These are phyloP conservation scores for Arctium minus DNA, from an alignment of 129 eudicot genomes.

Conservation along the genomic window DNA sequence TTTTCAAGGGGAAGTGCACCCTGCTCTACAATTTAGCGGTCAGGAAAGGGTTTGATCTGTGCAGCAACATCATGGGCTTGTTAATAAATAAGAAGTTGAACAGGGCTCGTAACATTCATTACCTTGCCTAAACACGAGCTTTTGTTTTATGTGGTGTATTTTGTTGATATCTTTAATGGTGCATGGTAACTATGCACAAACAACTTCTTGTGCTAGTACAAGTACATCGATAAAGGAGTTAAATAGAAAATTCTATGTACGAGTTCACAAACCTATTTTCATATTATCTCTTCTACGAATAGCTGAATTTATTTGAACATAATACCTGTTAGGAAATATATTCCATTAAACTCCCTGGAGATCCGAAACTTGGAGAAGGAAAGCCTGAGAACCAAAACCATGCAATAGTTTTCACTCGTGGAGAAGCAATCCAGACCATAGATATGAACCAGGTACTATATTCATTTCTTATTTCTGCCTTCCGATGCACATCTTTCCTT, in stretches of 20 bases:
- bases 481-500: background rate
- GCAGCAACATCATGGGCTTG: background rate
- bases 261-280: constrained; percentile 5
- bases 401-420: constrained; percentile 96
- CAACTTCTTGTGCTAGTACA: background rate
- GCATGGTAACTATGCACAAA: background rate
- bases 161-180: background rate
- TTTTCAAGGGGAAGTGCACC: background rate
- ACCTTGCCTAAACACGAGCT: background rate
- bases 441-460: constrained; percentile 89
- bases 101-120: no score
- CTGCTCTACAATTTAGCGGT: background rate
- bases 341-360: constrained; percentile 96
- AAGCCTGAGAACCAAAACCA: constrained; percentile 98
- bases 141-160: background rate
- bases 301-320: constrained; percentile 4
- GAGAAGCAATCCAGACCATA: constrained; percentile 95
- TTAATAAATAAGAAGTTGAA: no score
- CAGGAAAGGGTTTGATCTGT: background rate
- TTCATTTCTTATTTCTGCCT: background rate
- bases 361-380: constrained; percentile 99
- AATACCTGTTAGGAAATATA: constrained; percentile 67
- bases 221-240: background rate
- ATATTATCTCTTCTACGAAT: background rate
- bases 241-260: background rate